Base-by-base conservation (phyloP, 768 basidiomycete genomes). In the Boletus pseudo-olivaceus region DNA sequence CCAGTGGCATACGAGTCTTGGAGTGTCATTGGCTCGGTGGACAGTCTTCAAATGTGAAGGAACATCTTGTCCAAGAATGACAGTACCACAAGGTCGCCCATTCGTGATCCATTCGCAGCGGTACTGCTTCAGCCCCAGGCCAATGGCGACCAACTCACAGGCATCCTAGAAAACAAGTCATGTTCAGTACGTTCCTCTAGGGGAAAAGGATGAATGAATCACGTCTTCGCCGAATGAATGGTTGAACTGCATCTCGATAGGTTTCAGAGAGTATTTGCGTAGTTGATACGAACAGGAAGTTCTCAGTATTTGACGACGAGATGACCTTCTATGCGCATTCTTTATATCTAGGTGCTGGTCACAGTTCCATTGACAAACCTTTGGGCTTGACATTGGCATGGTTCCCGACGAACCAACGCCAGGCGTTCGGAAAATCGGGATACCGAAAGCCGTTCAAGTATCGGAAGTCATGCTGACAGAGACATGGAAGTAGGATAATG, bases 1-100 rank as follows among this genome's bases (percentile, higher is more conserved):
- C 67, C 67, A 68, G 15, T 1, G 32, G 34, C 67, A 68, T 7
- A 7, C 2, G 12, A 50, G 33, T 46, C 45, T 57, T 14, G 47
- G 35, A 2, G 33, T 11, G 7, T 44, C 54, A n/a, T 44, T 48
- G 4, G n/a, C 41, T 6, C 47, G 5, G 12, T 67, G 67, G 8
- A 46, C 19, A 0, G 26, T 32, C 11, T 52, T 66, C 33, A 67
- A 23, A 20, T 67, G 67, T 0, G 4, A 4, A 14, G 60, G 27
- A 30, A 67, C 6, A 3, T 67, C 65, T 11, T 41, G 29, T 14
- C 67, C 67, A 1, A 2, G 29, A n/a, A 69, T 38, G 1, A 0
- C 5, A 12, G 32, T 10, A 27, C 53, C 48, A 26, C 67, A 67
- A 1, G 26, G 20, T 3, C 8, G 5, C 1, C 65, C 65, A 10